Evolutionary conservation across 257 asterid genomes (phyloP), one percentile per base, ranked within the genome.

Genomic region (Echites panduratus): DNA sequence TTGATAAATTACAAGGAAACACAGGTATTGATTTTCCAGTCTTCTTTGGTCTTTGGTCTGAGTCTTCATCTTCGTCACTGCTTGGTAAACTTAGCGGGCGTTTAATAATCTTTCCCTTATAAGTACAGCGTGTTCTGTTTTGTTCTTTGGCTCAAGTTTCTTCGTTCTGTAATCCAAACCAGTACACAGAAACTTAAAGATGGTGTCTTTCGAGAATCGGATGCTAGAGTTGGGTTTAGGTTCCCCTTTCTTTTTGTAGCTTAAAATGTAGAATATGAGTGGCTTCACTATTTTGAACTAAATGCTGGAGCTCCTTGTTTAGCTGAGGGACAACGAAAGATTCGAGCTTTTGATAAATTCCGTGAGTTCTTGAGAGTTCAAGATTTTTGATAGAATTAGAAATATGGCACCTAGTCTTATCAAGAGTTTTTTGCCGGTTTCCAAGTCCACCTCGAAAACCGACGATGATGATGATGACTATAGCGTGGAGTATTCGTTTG

Each of bases 401-500:
- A 53, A 29, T 19, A 85, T 85, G 89, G 53, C 81, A n/a, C n/a
- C n/a, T 48, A 67, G 83, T 35, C 45, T 85, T 70, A 70, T 76
- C 72, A 76, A 72, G 70, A 76, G 76, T 47, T 32, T 71, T 41
- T 40, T 75, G 77, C 82, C 79, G 9, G 75, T 73, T 82, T 72
- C 82, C 17, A 44, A 68, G 81, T 76, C 81, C 13, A 35, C 77
- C 56, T 71, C 84, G 16, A 80, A 71, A 62, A 73, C 27, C 20
- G 77, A 77, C 10, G 44, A 50, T 67, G 76, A 76, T 32, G 48
- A 50, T 24, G 86, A 76, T 16, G 87, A 78, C 1, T 80, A 78
- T 40, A 80, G 80, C 65, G 78, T 81, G 77, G 92, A 94, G n/a
- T 95, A 90, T 81, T 92, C 99, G 4, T 86, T 92, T 63, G 99